phyloP scores from a whole-genome alignment of 1,139 yeast genomes.

The Magnusiomyces fungicola region DNA sequence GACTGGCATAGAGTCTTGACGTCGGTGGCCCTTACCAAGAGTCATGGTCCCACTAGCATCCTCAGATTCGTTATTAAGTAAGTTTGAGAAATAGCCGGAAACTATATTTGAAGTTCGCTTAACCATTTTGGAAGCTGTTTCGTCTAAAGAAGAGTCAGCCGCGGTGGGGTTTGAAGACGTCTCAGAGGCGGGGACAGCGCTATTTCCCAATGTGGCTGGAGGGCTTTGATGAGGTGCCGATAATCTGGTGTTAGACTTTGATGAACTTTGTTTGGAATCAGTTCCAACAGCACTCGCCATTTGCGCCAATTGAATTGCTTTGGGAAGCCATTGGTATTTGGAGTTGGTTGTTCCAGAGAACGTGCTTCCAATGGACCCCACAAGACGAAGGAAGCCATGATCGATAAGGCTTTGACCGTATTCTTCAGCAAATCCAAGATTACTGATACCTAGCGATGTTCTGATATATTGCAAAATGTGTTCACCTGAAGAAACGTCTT shows the following conservation, averaged over 20 bases:
- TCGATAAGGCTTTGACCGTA: conserved; percentile 72
- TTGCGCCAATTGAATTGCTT: conserved; percentile 32
- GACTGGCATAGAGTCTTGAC: neutral
- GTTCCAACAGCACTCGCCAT: neutral
- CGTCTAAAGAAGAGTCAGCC: neutral
- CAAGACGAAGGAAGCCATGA: conserved; percentile 56
- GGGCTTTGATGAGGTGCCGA: too few species aligned
- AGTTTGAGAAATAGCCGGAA: conserved; percentile 2
- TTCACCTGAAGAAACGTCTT: conserved; percentile 56
- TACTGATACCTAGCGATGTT: conserved; percentile 27
- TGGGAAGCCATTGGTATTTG: conserved; percentile 74
- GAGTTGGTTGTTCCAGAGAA: conserved; percentile 76
- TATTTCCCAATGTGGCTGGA: neutral
- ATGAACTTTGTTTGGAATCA: neutral
- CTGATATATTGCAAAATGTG: conserved; percentile 55
- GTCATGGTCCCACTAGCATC: neutral
- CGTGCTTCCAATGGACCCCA: conserved; percentile 50
- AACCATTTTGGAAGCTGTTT: neutral
- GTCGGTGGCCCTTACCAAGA: neutral
- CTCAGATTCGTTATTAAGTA: neutral
- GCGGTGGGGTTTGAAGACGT: neutral
- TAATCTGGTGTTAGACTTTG: neutral
- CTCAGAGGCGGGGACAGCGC: neutral
- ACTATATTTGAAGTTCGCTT: conserved; percentile 3
- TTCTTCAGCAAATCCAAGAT: conserved; percentile 48